Conservation (phyloP, 2,329 filamentous ascomycete genomes). For the Colletotrichum sp. region DNA sequence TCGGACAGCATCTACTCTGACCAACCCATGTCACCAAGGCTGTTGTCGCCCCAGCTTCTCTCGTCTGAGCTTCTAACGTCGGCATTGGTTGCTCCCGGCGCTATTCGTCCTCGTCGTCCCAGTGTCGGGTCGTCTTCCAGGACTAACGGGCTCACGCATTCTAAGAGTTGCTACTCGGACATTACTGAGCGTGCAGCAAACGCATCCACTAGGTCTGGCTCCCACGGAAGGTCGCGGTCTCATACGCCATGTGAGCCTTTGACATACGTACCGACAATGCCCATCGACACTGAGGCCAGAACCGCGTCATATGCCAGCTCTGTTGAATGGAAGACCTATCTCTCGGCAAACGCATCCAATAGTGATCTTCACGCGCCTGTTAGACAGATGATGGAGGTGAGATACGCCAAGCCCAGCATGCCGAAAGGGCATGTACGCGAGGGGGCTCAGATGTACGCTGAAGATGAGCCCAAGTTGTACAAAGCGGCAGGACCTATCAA, state of each 20-base stretch:
- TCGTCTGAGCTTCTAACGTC: not conserved
- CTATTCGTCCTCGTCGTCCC: not conserved
- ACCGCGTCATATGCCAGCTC: slow-evolving; percentile 49
- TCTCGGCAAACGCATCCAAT: slow-evolving; percentile 56
- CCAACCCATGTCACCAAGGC: not conserved
- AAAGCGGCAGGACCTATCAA: not conserved
- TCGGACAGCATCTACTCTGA: slow-evolving; percentile 57
- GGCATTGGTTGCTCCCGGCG: not conserved
- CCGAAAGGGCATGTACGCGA: slow-evolving; percentile 51
- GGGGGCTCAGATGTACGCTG: slow-evolving; percentile 51
- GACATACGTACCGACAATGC: slow-evolving; percentile 27
- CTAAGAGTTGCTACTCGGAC: not conserved
- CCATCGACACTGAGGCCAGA: slow-evolving; percentile 29
- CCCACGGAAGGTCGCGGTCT: not conserved
- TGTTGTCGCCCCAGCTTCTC: not conserved
- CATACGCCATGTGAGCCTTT: not conserved
- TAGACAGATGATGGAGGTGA: not conserved
- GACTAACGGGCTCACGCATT: not conserved
- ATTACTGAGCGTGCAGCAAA: not conserved
- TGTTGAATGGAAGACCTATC: slow-evolving; percentile 60
- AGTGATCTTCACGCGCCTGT: not conserved
- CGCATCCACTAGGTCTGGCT: not conserved
- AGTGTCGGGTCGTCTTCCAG: not conserved
- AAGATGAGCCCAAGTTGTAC: slow-evolving; percentile 27
- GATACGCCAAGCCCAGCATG: slow-evolving; percentile 25